Evolutionary conservation across 257 asterid genomes (phyloP).

Genomic region (Solanum peruvianum): DNA sequence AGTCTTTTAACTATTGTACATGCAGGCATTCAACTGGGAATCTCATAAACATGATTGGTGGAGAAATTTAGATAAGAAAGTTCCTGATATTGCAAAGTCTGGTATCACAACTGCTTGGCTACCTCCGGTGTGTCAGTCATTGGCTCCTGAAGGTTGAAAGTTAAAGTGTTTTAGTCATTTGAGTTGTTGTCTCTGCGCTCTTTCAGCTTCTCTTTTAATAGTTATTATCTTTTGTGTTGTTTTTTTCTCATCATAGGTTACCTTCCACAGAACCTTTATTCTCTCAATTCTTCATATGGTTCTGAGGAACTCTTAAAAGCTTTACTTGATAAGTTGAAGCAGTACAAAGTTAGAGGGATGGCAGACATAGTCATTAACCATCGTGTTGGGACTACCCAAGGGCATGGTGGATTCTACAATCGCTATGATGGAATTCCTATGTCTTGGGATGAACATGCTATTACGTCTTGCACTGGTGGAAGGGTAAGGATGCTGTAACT

Average conservation of each 20-base stretch:
- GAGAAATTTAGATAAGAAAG: conserved; percentile 64
- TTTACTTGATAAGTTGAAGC: conserved; percentile 78
- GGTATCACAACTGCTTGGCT: conserved; percentile 96
- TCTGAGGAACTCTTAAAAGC: conserved; percentile 67
- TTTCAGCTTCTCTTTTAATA: neutral
- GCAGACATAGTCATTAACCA: conserved; percentile 95
- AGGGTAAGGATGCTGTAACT: conserved; percentile 33
- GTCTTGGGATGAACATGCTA: conserved; percentile 89
- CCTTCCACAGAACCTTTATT: conserved; percentile 85
- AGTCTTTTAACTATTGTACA: conserved; percentile 3
- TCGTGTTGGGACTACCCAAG: conserved; percentile 82
- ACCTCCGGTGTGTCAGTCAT: conserved; percentile 78
- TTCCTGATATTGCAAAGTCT: conserved; percentile 80
- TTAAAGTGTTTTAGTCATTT: neutral
- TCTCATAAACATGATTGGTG: conserved; percentile 93
- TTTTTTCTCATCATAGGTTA: conserved; percentile 45
- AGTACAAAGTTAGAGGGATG: conserved; percentile 76
- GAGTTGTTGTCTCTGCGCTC: neutral
- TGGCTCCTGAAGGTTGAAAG: conserved; percentile 67
- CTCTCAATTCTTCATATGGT: conserved; percentile 78
- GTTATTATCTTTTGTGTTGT: neutral
- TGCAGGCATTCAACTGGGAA: conserved; percentile 94
- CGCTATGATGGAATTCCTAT: conserved; percentile 91
- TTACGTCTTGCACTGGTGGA: conserved; percentile 89
- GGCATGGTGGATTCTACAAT: conserved; percentile 83